These are phyloP conservation scores for Sporisorium graminicola DNA, from an alignment of 1,284 basidiomycete genomes.

Conservation along the genomic window DNA sequence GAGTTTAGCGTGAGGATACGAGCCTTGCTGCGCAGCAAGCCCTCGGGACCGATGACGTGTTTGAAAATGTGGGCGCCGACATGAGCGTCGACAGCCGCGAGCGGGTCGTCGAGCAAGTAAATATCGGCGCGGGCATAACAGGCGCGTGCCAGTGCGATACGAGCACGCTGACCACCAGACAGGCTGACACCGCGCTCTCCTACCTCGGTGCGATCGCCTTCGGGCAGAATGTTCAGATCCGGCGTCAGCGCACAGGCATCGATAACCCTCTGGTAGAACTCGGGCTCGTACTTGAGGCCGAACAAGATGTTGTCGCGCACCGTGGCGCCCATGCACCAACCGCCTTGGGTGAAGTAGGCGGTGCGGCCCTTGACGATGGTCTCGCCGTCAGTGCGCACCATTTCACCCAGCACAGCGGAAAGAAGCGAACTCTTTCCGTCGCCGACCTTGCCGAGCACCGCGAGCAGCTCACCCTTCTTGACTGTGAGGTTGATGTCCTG, in stretches of 20 bases:
- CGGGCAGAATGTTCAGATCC: slow-evolving; percentile 79
- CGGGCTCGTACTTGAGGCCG: slow-evolving; percentile 72
- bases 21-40: slow-evolving; percentile 60
- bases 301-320: slow-evolving; percentile 74
- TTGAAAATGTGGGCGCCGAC: slow-evolving; percentile 69
- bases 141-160: slow-evolving; percentile 80
- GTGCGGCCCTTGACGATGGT: slow-evolving; percentile 70
- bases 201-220: slow-evolving; percentile 78
- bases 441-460: slow-evolving; percentile 68
- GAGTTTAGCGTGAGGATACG: slow-evolving; percentile 69
- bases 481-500: slow-evolving; percentile 57
- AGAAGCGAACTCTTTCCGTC: slow-evolving; percentile 66
- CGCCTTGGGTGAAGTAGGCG: slow-evolving; percentile 85
- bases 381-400: slow-evolving; percentile 57
- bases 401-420: slow-evolving; percentile 64
- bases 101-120: slow-evolving; percentile 78
- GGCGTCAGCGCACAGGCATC: slow-evolving; percentile 68
- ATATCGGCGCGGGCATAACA: slow-evolving; percentile 80
- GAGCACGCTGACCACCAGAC: slow-evolving; percentile 76
- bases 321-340: slow-evolving; percentile 89
- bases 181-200: slow-evolving; percentile 74
- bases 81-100: slow-evolving; percentile 75
- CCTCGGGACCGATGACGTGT: slow-evolving; percentile 60
- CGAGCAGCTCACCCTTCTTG: slow-evolving; percentile 55
- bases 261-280: slow-evolving; percentile 71